A percentile compares a stretch with the other conserved stretches of the same genome.
Conservation (phyloP, 1,284 basidiomycete genomes). For the Malassezia sp. region DNA sequence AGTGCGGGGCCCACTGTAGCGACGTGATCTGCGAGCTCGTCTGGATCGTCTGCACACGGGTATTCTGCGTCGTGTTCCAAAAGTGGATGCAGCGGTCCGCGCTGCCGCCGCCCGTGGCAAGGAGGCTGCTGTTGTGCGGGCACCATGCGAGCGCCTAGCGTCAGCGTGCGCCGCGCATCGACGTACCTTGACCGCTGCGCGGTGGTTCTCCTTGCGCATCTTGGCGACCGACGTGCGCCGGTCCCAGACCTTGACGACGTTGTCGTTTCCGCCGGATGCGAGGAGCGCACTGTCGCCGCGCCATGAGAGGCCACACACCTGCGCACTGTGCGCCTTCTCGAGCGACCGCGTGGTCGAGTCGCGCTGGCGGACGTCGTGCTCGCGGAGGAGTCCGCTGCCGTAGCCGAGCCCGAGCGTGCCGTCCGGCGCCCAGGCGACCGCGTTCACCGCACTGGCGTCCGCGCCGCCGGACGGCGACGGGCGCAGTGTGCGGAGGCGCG, state of each 20-base stretch:
- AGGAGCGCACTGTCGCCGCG: slow-evolving; percentile 56
- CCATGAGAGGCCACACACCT: slow-evolving; percentile 43
- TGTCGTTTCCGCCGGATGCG: slow-evolving; percentile 92
- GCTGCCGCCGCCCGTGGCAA: slow-evolving; percentile 88
- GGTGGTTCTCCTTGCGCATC: slow-evolving; percentile 65
- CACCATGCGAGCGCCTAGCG: slow-evolving; percentile 96
- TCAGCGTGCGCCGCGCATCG: too few relatives aligned
- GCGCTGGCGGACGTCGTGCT: slow-evolving; percentile 41
- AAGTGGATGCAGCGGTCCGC: slow-evolving; percentile 87
- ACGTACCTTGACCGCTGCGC: slow-evolving; percentile 41
- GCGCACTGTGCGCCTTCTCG: slow-evolving; percentile 35
- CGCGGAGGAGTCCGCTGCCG: slow-evolving; percentile 37
- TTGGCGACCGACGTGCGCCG: slow-evolving; percentile 73
- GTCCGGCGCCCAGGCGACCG: slow-evolving; percentile 38
- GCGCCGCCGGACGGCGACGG: slow-evolving; percentile 37
- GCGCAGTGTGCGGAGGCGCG: slow-evolving; percentile 61
- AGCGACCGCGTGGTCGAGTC: slow-evolving; percentile 32
- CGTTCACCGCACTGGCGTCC: slow-evolving; percentile 29
- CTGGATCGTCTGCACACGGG: slow-evolving; percentile 36
- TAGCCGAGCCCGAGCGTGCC: slow-evolving; percentile 39
- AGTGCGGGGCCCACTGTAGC: slow-evolving; percentile 74
- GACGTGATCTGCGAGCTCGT: slow-evolving; percentile 72
- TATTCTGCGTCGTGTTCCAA: slow-evolving; percentile 53
- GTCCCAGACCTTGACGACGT: slow-evolving; percentile 87
- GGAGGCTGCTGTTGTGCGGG: slow-evolving; percentile 82